Conservation (phyloP, 1,139 yeast genomes). For the Scheffersomyces titani region DNA sequence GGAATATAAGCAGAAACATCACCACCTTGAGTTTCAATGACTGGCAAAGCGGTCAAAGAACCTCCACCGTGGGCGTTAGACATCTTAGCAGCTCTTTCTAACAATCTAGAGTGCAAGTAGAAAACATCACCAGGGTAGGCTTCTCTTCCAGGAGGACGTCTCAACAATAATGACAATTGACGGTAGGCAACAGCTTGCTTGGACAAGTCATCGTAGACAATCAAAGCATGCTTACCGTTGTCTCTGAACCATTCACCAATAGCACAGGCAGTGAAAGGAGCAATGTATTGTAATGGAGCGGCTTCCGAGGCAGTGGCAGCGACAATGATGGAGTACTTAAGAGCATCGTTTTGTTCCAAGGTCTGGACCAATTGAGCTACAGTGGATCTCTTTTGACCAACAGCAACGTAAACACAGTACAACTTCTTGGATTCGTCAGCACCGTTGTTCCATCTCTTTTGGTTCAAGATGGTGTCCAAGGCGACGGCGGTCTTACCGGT, state of each 20-base stretch:
- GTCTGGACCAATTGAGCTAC: slow-evolving; percentile 99
- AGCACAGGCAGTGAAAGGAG: slow-evolving; percentile 99
- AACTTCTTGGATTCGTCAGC: slow-evolving; percentile 94
- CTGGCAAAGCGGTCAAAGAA: slow-evolving; percentile 94
- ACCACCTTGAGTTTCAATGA: slow-evolving; percentile 99
- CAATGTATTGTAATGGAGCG: slow-evolving; percentile 99
- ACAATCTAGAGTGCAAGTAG: slow-evolving; percentile 94
- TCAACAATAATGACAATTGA: slow-evolving; percentile 95
- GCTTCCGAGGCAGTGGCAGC: slow-evolving; percentile 99
- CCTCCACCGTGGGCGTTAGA: slow-evolving; percentile 88
- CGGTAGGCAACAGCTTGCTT: slow-evolving; percentile 99
- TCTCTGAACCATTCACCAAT: slow-evolving; percentile 99
- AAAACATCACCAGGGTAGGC: slow-evolving; percentile 97
- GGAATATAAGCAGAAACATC: slow-evolving; percentile 98
- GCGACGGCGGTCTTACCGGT: slow-evolving; percentile 99
- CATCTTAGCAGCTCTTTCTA: slow-evolving; percentile 98
- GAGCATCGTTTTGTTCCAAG: slow-evolving; percentile 96
- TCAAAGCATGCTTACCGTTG: slow-evolving; percentile 97
- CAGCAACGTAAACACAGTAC: slow-evolving; percentile 99
- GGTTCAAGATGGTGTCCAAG: slow-evolving; percentile 96
- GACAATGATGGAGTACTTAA: slow-evolving; percentile 96
- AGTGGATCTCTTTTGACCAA: slow-evolving; percentile 99
- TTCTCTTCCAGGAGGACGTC: slow-evolving; percentile 98
- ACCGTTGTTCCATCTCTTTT: slow-evolving; percentile 98
- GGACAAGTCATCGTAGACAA: slow-evolving; percentile 96